Evolutionary conservation across 495 filamentous ascomycete genomes (phyloP), one percentile per base, ranked within the genome.

Genomic region (Achaetomiella virescens): DNA sequence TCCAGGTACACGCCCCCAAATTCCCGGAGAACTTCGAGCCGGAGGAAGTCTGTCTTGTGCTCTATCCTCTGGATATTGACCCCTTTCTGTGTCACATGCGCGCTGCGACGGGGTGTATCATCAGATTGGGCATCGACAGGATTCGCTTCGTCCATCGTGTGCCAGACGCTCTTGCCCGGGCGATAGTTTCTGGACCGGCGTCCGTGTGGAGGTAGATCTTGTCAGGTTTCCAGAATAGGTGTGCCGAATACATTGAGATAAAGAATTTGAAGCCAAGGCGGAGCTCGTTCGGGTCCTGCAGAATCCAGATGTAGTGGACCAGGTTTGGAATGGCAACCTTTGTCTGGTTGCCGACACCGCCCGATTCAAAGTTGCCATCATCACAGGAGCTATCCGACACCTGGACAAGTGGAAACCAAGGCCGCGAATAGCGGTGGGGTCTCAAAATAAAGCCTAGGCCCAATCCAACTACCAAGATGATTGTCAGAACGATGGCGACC

Each of bases 281-380:
- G 41, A 66, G 52, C 5, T 33, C 53, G 24, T 29, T 15, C 8
- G 61, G 58, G 50, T 63, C 63, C 14, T 42, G 33, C 12, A 63
- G 20, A n/a, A 64, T 31, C 61, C 55, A 66, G 46, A 66, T 48
- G 35, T 63, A 66, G 43, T 66, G 63, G 22, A 63, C 63, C 15
- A 57, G 29, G 35, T 66, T 63, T 9, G 63, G 63, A 17, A 66
- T 63, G 36, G 12, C 27, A 31, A 31, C 4, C 5, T 5, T 31
- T 31, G 27, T 31, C 5, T 31, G 27, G 27, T 31, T 31, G 27
- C 5, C 27, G 9, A 31, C 27, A 4, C 27, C 9, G 27, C 9
- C 27, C n/a, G n/a, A n/a, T n/a, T n/a, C n/a, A n/a, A n/a, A n/a
- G n/a, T n/a, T n/a, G n/a, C n/a, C n/a, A n/a, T n/a, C n/a, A n/a